Base-by-base conservation (phyloP, 2,329 filamentous ascomycete species). In the Aspergillus neoniger region DNA sequence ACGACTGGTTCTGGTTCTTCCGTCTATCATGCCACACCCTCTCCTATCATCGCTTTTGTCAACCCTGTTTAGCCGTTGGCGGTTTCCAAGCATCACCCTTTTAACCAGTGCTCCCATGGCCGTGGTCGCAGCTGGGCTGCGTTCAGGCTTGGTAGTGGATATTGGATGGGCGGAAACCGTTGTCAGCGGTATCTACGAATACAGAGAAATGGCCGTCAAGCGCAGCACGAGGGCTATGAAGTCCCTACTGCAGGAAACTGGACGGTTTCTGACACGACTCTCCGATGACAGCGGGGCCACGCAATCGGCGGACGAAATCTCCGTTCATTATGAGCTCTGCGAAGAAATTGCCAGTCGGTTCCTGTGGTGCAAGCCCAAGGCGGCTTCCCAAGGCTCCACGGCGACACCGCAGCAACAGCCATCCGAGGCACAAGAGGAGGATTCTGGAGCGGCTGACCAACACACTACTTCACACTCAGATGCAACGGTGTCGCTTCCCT, bases 161-260 rank as follows among this genome's bases (percentile, higher is more conserved):
- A 83, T 99, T 62, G 95, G 94, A 47, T 99, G 95, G 95, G 84
- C 88, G 44, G 95, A 98, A 76, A 96, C 93, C 0, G 85, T 89
- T 0, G 86, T 96, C 21, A 96, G 92, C 0, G 90, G 88, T 5
- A 83, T 98, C 6, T 98, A 93, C 72, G 95, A 99, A 77, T 96
- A 92, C 74, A 88, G 91, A 57, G 92, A 96, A 73, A 86, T 96
- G 1, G 82, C 83, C 15, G 86, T 86, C 57, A 85, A 82, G 59
- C 84, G 91, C 57, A 94, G 86, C 41, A 82, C 91, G 14, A 84
- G 95, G 65, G 92, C 87, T 36, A 92, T 89, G 61, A 93, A 88
- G 70, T 75, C 85, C 59, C 79, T 98, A 19, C 84, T 89, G 47
- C 83, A 89, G 67, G 85, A 88, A 59, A 88, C 92, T 68, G 90